These are phyloP conservation scores for Boletellus ananiceps DNA, from an alignment of 768 basidiomycete species.

Conservation along the genomic window DNA sequence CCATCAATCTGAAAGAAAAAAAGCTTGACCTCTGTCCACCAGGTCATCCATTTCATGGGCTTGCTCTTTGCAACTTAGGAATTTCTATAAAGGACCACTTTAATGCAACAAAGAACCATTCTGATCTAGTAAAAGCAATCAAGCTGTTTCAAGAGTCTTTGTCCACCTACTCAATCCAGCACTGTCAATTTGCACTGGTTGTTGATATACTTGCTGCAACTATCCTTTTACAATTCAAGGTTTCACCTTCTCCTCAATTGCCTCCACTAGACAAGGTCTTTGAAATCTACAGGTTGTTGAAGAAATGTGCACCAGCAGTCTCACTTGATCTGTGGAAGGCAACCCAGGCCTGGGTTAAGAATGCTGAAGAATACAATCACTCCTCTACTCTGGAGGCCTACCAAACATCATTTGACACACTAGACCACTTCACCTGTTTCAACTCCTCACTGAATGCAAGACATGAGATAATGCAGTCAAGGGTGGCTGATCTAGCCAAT, in stretches of 20 bases:
- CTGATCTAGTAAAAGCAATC: background rate
- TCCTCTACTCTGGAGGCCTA: background rate
- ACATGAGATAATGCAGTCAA: background rate
- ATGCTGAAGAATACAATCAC: background rate
- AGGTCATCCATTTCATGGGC: background rate
- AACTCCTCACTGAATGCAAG: background rate
- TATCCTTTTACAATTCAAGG: background rate
- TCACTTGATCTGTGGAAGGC: background rate
- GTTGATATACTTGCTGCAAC: background rate
- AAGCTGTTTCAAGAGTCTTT: background rate
- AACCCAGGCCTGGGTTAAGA: background rate
- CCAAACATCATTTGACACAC: background rate
- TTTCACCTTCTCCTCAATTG: too few relatives aligned
- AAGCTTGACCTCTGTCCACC: background rate
- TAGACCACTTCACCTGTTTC: background rate
- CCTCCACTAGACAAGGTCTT: background rate
- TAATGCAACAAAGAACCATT: background rate
- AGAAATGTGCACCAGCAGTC: background rate
- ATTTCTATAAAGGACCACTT: too few relatives aligned
- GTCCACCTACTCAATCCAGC: background rate
- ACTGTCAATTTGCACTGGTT: background rate
- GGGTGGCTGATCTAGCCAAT: background rate
- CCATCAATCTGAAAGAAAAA: background rate
- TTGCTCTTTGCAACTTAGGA: background rate
- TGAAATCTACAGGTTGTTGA: background rate